phyloP scores from a whole-genome alignment of 139 green algal species.

The Dunaliella primolecta region DNA sequence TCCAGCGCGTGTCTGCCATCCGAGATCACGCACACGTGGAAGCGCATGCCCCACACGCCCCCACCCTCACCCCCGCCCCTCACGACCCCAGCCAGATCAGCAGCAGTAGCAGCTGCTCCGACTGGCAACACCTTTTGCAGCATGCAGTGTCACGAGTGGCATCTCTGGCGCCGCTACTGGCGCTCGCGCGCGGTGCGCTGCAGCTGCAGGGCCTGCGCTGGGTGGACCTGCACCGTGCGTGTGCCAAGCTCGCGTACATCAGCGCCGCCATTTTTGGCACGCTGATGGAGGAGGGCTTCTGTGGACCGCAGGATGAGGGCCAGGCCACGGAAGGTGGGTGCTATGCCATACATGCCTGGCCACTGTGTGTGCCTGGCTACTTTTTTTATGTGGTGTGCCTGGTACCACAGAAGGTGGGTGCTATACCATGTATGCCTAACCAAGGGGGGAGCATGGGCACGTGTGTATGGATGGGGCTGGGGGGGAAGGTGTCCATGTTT shows the following conservation, averaged over 20 bases:
- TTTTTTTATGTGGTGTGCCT: no score
- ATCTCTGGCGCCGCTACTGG: conserved; percentile 48
- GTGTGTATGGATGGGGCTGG: no score
- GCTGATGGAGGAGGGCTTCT: conserved; percentile 89
- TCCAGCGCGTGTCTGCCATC: conserved; percentile 10
- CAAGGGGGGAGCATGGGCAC: no score
- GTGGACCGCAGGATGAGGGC: conserved; percentile 56
- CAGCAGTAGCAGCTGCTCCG: conserved; percentile 2
- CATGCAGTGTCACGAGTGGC: neutral
- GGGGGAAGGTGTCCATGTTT: no score
- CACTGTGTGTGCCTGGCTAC: no score
- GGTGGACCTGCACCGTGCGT: conserved; percentile 61
- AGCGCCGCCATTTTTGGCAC: conserved; percentile 67
- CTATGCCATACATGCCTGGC: no score
- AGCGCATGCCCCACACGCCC: neutral
- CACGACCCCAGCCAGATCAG: neutral
- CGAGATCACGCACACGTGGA: neutral
- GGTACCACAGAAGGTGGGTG: no score
- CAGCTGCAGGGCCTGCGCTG: conserved; percentile 36
- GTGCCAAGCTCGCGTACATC: conserved; percentile 84
- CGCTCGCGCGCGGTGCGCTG: conserved; percentile 41
- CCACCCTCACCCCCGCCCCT: neutral
- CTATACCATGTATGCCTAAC: no score
- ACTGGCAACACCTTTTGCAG: neutral
- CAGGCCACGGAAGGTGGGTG: conserved; percentile 40